These are phyloP conservation scores for Peniophora sp. DNA, from an alignment of 1,284 basidiomycete species.

Conservation along the genomic window DNA sequence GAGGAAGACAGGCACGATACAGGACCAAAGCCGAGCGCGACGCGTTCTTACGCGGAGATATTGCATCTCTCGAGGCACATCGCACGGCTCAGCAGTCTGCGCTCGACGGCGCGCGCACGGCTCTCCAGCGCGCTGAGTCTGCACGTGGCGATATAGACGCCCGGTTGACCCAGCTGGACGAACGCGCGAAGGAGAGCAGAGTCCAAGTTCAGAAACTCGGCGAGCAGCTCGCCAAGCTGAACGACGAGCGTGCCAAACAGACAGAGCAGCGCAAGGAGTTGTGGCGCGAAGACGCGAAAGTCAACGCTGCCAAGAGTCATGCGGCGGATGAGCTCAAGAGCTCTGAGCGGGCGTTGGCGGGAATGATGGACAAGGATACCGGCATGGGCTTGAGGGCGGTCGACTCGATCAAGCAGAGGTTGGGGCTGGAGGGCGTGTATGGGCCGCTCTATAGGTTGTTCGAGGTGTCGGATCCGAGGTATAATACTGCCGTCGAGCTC, in stretches of 20 bases:
- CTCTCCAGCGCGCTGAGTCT: slow-evolving; percentile 31
- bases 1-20: slow-evolving; percentile 82
- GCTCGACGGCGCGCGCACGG: slow-evolving; percentile 37
- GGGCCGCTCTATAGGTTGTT: slow-evolving; percentile 94
- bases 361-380: slow-evolving; percentile 97
- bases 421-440: slow-evolving; percentile 75
- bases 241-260: slow-evolving; percentile 66
- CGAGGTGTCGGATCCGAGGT: slow-evolving; percentile 82
- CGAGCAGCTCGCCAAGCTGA: slow-evolving; percentile 58
- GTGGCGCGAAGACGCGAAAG: slow-evolving; percentile 92
- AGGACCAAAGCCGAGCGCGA: slow-evolving; percentile 80
- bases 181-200: slow-evolving; percentile 73
- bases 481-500: slow-evolving; percentile 89
- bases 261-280: slow-evolving; percentile 84
- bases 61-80: slow-evolving; percentile 59
- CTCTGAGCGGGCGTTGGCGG: slow-evolving; percentile 73
- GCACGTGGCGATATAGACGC: slow-evolving; percentile 37
- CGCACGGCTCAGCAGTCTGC: slow-evolving; percentile 41
- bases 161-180: slow-evolving; percentile 54
- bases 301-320: slow-evolving; percentile 69
- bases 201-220: slow-evolving; percentile 58
- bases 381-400: slow-evolving; percentile 82
- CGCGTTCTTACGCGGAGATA: slow-evolving; percentile 65
- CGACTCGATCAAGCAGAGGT: slow-evolving; percentile 70
- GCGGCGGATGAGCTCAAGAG: slow-evolving; percentile 76